These are phyloP conservation scores for Malbranchea zuffiana DNA, from an alignment of 2,329 filamentous ascomycete species.

Conservation along the genomic window DNA sequence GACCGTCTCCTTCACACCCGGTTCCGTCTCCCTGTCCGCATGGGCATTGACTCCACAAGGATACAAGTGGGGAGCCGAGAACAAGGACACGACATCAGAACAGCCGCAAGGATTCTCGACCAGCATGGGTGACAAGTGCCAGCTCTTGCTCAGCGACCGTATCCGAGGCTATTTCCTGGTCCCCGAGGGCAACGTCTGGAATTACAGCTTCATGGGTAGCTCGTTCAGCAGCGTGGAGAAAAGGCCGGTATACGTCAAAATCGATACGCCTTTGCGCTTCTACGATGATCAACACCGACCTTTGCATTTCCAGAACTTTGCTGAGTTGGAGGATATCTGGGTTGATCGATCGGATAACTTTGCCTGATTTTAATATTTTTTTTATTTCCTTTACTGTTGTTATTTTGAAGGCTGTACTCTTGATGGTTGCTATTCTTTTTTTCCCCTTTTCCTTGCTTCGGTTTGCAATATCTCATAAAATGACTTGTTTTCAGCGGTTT, in stretches of 20 bases:
- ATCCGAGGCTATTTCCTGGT: slow-evolving; percentile 95
- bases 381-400: slow-evolving; percentile 14
- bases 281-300: slow-evolving; percentile 89
- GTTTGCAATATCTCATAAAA: too few species aligned
- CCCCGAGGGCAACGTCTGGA: slow-evolving; percentile 82
- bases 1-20: slow-evolving; percentile 91
- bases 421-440: background rate
- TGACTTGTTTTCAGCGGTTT: too few species aligned
- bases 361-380: slow-evolving; percentile 47
- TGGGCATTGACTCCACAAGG: slow-evolving; percentile 87
- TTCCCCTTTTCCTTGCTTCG: background rate
- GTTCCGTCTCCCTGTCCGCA: slow-evolving; percentile 85
- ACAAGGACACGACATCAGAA: slow-evolving; percentile 84
- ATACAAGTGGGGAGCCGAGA: slow-evolving; percentile 94
- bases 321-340: slow-evolving; percentile 92
- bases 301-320: slow-evolving; percentile 93
- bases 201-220: slow-evolving; percentile 96
- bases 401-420: slow-evolving; percentile 1
- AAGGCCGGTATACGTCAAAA: slow-evolving; percentile 79
- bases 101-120: slow-evolving; percentile 90
- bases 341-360: slow-evolving; percentile 90
- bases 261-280: slow-evolving; percentile 81
- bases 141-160: slow-evolving; percentile 82
- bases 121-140: slow-evolving; percentile 87
- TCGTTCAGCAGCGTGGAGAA: slow-evolving; percentile 82